phyloP scores from a whole-genome alignment of 2,329 filamentous ascomycete genomes.

The Penicillium sp. region DNA sequence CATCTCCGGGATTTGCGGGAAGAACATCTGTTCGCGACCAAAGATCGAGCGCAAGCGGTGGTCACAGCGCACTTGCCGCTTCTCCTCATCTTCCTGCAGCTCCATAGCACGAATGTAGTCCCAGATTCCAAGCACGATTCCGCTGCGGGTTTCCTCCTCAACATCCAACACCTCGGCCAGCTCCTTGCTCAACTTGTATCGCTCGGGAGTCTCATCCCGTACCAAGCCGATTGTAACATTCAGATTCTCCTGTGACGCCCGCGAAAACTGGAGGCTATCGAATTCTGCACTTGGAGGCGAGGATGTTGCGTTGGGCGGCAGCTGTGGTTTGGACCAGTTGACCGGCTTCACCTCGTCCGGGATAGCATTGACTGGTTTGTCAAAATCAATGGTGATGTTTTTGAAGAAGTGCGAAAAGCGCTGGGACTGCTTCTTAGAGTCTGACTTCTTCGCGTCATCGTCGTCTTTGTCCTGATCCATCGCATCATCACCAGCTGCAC shows the following conservation, averaged over 20 bases:
- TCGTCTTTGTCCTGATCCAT: constrained; percentile 60
- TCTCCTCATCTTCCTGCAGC: constrained; percentile 92
- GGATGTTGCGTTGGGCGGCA: constrained; percentile 50
- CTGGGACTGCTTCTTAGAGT: constrained; percentile 34
- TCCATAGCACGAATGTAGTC: constrained; percentile 86
- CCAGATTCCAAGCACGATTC: constrained; percentile 89
- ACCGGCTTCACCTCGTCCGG: constrained; percentile 52
- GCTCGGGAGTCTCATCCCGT: constrained; percentile 80
- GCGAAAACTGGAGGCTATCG: constrained; percentile 86
- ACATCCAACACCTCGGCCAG: constrained; percentile 84
- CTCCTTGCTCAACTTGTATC: constrained; percentile 74
- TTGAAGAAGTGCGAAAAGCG: constrained; percentile 53
- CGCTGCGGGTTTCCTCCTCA: constrained; percentile 79
- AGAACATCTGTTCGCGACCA: constrained; percentile 71
- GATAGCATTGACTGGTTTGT: constrained; percentile 41
- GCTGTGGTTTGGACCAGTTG: constrained; percentile 82
- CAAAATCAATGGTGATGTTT: constrained; percentile 52
- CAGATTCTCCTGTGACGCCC: constrained; percentile 85
- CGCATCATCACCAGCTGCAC: constrained; percentile 42
- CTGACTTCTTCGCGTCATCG: constrained; percentile 29
- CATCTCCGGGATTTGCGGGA: constrained; percentile 80
- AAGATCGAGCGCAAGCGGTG: constrained; percentile 74
- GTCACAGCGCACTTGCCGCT: constrained; percentile 87
- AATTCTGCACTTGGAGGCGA: constrained; percentile 72
- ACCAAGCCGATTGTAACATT: constrained; percentile 87